Evolutionary conservation across 176 grass and related monocot species (phyloP), one percentile per base, ranked within the genome.

Genomic region (Triticum monococcum): DNA sequence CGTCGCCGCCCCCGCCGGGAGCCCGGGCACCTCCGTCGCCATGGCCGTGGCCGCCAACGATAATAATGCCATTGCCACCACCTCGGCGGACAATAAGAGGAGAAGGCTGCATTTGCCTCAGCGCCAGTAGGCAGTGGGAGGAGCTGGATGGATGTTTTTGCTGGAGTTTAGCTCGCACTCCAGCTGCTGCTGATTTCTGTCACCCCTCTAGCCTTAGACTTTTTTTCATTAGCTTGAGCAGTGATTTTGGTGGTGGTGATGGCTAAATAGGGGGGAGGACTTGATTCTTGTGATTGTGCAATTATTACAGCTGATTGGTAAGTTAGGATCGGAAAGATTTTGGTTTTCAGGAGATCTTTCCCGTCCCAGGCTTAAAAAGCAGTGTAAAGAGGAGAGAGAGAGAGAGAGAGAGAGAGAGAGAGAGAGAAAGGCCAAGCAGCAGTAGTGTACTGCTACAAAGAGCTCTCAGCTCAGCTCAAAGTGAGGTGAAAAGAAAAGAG

Each of bases 331-430:
- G 90, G 86, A 84, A 84, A 91, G 84, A 83, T 91, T 85, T 86
- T 88, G 68, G 84, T 88, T 97, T 89, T 85, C 84, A 86, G 46
- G 81, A 78, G 62, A 86, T 89, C 90, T 91, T 94, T 91, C 71
- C 45, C 45, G 18, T 48, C 78, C 83, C 73, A 38, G 61, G 88
- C 79, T 73, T 63, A 68, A 85, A 89, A 89, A 72, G 64, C 77
- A 68, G 83, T 84, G 81, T 86, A 89, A 86, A n/a, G n/a, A n/a
- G n/a, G n/a, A n/a, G n/a, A n/a, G n/a, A n/a, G n/a, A n/a, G n/a
- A n/a, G n/a, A n/a, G n/a, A n/a, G n/a, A n/a, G n/a, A n/a, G n/a
- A n/a, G n/a, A n/a, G n/a, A n/a, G n/a, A n/a, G n/a, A n/a, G n/a
- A n/a, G n/a, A n/a, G n/a, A n/a, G n/a, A n/a, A n/a, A n/a, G n/a